These are phyloP conservation scores for Amanita phalloides DNA, from an alignment of 768 basidiomycete species.

Conservation along the genomic window DNA sequence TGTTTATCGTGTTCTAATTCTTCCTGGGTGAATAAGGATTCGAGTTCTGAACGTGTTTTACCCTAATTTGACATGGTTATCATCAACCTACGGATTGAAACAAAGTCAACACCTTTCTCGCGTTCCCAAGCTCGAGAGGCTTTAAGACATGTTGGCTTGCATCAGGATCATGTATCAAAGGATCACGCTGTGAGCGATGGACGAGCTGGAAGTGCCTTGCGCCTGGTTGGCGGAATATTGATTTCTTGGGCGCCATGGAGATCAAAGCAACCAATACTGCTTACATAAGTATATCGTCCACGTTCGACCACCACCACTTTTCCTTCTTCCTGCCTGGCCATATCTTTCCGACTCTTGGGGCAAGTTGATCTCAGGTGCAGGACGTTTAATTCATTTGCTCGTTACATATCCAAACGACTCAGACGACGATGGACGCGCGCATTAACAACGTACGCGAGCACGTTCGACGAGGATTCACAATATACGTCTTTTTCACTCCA, in stretches of 20 bases:
- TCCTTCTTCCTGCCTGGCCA: not conserved
- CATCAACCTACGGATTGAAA: not conserved
- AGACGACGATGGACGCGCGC: constrained; percentile 33
- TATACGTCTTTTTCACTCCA: constrained; percentile 55
- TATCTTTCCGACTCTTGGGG: not conserved
- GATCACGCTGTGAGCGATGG: constrained; percentile 92
- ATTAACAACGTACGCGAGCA: constrained; percentile 68
- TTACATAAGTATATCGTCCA: constrained; percentile 25
- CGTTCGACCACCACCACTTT: constrained; percentile 11
- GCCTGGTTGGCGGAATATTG: constrained; percentile 83
- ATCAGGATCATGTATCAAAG: constrained; percentile 88
- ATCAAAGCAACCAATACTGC: constrained; percentile 13
- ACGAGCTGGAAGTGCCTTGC: constrained; percentile 95
- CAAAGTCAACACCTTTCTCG: constrained; percentile 40
- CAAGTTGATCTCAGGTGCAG: not conserved
- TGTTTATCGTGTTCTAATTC: constrained; percentile 36
- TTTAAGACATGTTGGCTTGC: constrained; percentile 87
- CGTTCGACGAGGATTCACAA: constrained; percentile 72
- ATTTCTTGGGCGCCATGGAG: constrained; percentile 60
- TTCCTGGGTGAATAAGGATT: constrained; percentile 38
- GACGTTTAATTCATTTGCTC: constrained; percentile 15
- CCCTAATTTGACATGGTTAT: constrained; percentile 34
- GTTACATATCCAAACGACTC: constrained; percentile 15
- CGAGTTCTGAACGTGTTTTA: constrained; percentile 75
- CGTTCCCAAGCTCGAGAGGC: constrained; percentile 62